These are phyloP conservation scores for Russula ochroleuca DNA, from an alignment of 768 basidiomycete genomes.

Conservation along the genomic window DNA sequence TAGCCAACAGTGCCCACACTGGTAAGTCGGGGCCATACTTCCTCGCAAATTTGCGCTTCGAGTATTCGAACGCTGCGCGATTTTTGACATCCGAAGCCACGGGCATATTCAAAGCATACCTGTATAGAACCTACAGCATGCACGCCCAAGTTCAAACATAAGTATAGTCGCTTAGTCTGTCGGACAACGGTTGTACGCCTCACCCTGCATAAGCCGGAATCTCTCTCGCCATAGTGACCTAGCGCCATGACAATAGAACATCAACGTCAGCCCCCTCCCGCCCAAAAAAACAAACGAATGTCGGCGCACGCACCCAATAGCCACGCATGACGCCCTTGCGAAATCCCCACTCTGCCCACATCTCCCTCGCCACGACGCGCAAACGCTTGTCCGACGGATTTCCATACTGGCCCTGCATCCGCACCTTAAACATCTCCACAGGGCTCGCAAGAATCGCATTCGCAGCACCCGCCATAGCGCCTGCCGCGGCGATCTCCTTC, in stretches of 20 bases:
- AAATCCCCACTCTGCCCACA: constrained; percentile 87
- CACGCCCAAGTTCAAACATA: not conserved
- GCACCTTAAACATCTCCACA: constrained; percentile 97
- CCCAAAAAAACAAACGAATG: not conserved
- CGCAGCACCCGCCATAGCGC: constrained; percentile 87
- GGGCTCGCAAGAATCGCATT: constrained; percentile 92
- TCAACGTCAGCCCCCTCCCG: not conserved
- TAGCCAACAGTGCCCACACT: constrained; percentile 79
- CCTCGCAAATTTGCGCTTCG: constrained; percentile 69
- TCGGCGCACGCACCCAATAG: constrained; percentile 67
- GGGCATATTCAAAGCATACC: constrained; percentile 36
- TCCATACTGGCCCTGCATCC: constrained; percentile 97
- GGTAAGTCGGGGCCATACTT: constrained; percentile 66
- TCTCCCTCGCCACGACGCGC: constrained; percentile 64
- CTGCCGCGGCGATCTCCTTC: constrained; percentile 75
- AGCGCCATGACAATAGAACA: not conserved
- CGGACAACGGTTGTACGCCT: not conserved
- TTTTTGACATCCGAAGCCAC: not conserved
- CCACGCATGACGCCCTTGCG: constrained; percentile 90
- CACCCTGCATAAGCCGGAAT: constrained; percentile 95
- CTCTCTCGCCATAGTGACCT: constrained; percentile 90
- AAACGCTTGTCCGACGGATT: constrained; percentile 72
- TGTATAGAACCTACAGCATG: constrained; percentile 58
- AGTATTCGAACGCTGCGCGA: constrained; percentile 74
- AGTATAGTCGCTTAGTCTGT: not conserved